Conservation (phyloP, 768 basidiomycete genomes). For the Leccinum rimulosum region DNA sequence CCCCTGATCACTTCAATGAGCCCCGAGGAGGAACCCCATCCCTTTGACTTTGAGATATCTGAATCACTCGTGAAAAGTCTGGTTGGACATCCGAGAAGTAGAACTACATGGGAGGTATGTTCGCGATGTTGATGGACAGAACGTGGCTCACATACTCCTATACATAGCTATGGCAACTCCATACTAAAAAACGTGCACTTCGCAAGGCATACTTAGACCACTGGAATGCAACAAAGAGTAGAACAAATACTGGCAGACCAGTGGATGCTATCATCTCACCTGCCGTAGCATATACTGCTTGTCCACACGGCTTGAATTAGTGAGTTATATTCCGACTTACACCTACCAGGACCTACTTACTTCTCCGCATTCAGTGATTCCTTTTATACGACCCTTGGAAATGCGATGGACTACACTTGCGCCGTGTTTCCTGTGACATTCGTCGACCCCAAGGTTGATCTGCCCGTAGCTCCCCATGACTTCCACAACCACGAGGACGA, state of each 20-base stretch:
- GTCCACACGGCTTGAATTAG: constrained; percentile 45
- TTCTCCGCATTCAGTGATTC: constrained; percentile 28
- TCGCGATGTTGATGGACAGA: not conserved
- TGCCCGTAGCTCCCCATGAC: constrained; percentile 31
- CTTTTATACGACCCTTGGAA: constrained; percentile 47
- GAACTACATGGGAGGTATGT: constrained; percentile 43
- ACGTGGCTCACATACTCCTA: not conserved
- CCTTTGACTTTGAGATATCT: constrained; percentile 40
- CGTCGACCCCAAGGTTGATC: constrained; percentile 43
- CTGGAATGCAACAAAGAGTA: constrained; percentile 43
- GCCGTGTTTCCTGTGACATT: constrained; percentile 47
- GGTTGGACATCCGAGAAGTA: constrained; percentile 41
- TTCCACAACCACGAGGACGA: constrained; percentile 45
- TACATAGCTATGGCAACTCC: constrained; percentile 45
- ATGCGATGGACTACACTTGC: constrained; percentile 45
- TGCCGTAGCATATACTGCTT: constrained; percentile 40
- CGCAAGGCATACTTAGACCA: constrained; percentile 47
- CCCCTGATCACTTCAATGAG: constrained; percentile 40
- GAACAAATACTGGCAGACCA: constrained; percentile 48
- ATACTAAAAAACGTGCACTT: constrained; percentile 38
- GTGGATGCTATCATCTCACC: constrained; percentile 54
- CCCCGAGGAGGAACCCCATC: constrained; percentile 32
- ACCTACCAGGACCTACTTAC: constrained; percentile 16
- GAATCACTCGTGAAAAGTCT: constrained; percentile 40
- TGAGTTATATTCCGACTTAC: constrained; percentile 19